phyloP scores from a whole-genome alignment of 306 rosid species.

The Luffa acutangula region DNA sequence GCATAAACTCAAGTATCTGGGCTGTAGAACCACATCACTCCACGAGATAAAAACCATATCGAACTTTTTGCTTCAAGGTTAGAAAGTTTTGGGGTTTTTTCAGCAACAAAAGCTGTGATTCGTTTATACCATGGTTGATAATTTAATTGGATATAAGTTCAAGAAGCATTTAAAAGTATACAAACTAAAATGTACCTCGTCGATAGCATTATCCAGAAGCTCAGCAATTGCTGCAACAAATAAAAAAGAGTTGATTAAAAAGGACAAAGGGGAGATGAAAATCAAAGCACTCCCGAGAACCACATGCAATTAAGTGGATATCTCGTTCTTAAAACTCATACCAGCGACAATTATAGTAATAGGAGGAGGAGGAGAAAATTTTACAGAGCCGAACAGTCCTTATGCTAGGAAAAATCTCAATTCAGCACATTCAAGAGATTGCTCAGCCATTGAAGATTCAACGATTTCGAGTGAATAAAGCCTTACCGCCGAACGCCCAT shows the following conservation, averaged over 20 bases:
- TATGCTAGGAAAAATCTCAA: background rate
- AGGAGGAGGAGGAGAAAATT: background rate
- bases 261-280: background rate
- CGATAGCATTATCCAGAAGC: slow-evolving; percentile 91
- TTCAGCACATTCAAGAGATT: background rate
- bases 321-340: background rate
- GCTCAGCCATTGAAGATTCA: background rate
- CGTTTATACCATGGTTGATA: background rate
- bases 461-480: background rate
- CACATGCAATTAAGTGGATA: background rate
- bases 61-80: background rate
- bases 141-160: background rate
- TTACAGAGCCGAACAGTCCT: background rate
- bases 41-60: background rate
- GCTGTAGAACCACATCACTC: background rate
- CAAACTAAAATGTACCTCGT: slow-evolving; percentile 47
- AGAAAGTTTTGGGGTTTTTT: background rate
- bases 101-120: background rate
- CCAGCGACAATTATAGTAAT: background rate
- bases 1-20: background rate
- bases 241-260: background rate
- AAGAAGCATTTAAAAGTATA: background rate
- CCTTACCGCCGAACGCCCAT: slow-evolving; percentile 95
- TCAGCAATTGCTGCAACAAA: slow-evolving; percentile 82
- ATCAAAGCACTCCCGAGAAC: background rate